Conservation (phyloP, 306 rosid species). For the Glycine tomentella region DNA sequence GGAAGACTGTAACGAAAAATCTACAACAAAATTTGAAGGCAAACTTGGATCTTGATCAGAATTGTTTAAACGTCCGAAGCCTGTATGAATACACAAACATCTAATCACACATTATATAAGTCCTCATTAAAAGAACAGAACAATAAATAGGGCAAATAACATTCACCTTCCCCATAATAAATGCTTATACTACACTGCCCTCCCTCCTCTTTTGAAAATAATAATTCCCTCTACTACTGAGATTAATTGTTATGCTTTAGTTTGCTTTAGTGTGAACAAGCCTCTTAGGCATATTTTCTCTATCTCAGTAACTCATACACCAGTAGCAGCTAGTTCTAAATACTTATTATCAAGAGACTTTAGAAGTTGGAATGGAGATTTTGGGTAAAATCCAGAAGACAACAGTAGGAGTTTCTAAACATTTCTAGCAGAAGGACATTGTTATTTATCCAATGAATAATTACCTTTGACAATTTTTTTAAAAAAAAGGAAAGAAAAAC, state of each 20-base stretch:
- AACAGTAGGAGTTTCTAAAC: not conserved
- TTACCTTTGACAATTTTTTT: not conserved
- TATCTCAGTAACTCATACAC: not conserved
- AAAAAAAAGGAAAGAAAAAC: not conserved
- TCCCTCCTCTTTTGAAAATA: not conserved
- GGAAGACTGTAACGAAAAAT: constrained; percentile 11
- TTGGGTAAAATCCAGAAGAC: not conserved
- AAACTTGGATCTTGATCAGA: constrained; percentile 40
- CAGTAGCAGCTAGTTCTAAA: not conserved
- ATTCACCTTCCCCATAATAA: not conserved
- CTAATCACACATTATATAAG: not conserved
- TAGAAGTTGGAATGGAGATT: not conserved
- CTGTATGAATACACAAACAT: constrained; percentile 30
- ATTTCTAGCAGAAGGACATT: not conserved
- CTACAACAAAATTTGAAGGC: constrained; percentile 3
- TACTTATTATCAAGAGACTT: not conserved
- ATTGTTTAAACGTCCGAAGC: constrained; percentile 32
- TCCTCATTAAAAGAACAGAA: constrained; percentile 1
- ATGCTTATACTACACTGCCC: not conserved
- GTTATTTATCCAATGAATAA: not conserved
- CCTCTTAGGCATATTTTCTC: constrained; percentile 3
- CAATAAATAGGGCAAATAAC: not conserved
- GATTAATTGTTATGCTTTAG: not conserved
- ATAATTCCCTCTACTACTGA: not conserved
- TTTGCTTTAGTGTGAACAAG: not conserved